These are phyloP conservation scores for Xylaria castorea DNA, from an alignment of 495 filamentous ascomycete species.

Conservation along the genomic window DNA sequence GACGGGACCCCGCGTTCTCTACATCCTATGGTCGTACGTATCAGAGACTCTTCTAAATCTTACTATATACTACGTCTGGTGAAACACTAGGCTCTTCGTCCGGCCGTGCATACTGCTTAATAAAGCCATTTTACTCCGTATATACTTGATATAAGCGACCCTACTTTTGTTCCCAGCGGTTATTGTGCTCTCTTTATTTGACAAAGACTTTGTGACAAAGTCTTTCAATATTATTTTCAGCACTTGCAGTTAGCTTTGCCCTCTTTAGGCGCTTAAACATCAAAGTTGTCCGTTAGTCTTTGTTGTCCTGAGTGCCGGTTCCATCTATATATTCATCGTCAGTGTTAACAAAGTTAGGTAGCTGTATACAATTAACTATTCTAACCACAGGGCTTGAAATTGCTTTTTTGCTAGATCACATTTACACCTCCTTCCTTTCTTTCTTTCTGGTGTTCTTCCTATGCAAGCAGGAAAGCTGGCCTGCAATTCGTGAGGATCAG, in stretches of 20 bases:
- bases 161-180: no score
- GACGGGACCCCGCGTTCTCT: slow-evolving; percentile 2
- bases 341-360: background rate
- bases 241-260: background rate
- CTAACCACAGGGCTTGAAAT: background rate
- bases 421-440: background rate
- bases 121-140: no score
- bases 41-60: no score
- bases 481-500: background rate
- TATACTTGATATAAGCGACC: no score
- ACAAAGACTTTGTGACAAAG: no score
- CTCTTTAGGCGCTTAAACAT: background rate
- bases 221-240: no score
- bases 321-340: background rate
- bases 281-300: background rate
- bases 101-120: no score
- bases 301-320: background rate
- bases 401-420: background rate
- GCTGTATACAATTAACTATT: background rate
- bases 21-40: slow-evolving; percentile 4
- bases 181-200: no score
- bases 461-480: background rate
- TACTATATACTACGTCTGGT: no score
- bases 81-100: no score
- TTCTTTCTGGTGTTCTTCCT: background rate